These are phyloP conservation scores for Piromyces finnis DNA, from an alignment of 192 early-diverging fungal genomes.

Conservation along the genomic window DNA sequence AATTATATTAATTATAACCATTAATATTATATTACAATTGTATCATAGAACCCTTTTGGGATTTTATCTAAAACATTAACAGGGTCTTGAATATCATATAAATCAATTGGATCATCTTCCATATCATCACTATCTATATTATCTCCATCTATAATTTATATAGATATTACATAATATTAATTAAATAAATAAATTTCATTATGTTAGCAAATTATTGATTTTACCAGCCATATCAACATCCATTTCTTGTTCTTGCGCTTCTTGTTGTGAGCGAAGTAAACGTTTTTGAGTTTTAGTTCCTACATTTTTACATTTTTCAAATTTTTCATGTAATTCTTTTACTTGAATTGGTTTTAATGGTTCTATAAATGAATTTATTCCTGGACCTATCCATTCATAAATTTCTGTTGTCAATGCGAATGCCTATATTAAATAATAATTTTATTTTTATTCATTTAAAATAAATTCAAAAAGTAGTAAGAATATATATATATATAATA, in stretches of 20 bases:
- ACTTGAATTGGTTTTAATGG: conserved; percentile 87
- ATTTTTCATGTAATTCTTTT: conserved; percentile 79
- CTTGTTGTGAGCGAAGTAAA: conserved; percentile 67
- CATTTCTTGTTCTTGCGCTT: conserved; percentile 14
- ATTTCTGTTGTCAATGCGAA: conserved; percentile 61
- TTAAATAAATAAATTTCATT: background rate
- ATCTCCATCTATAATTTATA: conserved; percentile 3
- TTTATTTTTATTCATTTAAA: too few relatives aligned
- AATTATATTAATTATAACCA: too few relatives aligned
- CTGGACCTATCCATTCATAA: conserved; percentile 81
- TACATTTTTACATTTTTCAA: conserved; percentile 44
- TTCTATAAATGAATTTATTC: conserved; percentile 53
- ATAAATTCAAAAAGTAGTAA: too few relatives aligned
- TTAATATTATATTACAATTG: conserved; percentile 39
- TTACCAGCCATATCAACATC: conserved; percentile 9
- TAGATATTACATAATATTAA: conserved; percentile 14
- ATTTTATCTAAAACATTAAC: conserved; percentile 82
- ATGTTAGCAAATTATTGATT: background rate
- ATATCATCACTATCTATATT: conserved; percentile 13
- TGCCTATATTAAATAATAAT: conserved; percentile 25
- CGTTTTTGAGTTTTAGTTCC: conserved; percentile 39
- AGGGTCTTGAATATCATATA: conserved; percentile 70
- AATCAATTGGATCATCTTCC: conserved; percentile 42
- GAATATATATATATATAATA: too few relatives aligned
- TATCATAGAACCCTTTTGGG: conserved; percentile 56